phyloP scores from a whole-genome alignment of 2,329 filamentous ascomycete genomes.

The Fusarium sp. region DNA sequence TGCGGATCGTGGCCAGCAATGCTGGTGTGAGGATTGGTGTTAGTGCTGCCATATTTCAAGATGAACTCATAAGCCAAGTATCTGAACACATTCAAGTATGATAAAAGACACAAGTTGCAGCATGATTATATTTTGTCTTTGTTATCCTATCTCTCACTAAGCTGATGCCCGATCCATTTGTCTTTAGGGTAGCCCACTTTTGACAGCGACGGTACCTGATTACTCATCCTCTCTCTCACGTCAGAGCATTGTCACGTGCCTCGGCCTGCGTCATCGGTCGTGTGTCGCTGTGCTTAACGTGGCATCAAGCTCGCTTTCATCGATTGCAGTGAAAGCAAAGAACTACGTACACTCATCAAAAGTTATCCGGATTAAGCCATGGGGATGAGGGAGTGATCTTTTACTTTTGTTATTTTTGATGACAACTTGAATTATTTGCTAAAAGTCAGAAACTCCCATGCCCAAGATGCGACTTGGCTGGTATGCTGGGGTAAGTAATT shows the following conservation, averaged over 20 bases:
- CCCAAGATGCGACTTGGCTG: slow-evolving; percentile 68
- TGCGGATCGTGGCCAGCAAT: slow-evolving; percentile 37
- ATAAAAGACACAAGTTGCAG: not conserved
- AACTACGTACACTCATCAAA: slow-evolving; percentile 20
- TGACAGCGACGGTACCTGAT: not conserved
- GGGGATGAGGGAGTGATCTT: slow-evolving; percentile 41
- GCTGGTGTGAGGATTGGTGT: slow-evolving; percentile 41
- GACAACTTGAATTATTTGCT: slow-evolving; percentile 26
- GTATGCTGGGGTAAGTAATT: slow-evolving; percentile 68
- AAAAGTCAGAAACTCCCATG: slow-evolving; percentile 41
- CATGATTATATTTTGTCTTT: not conserved
- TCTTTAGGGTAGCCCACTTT: slow-evolving; percentile 37
- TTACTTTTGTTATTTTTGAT: slow-evolving; percentile 16
- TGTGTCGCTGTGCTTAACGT: slow-evolving; percentile 46
- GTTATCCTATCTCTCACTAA: slow-evolving; percentile 8
- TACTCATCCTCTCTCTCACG: not conserved
- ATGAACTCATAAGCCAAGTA: not conserved
- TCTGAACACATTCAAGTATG: not conserved
- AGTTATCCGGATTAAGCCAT: slow-evolving; percentile 34
- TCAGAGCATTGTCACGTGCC: slow-evolving; percentile 42
- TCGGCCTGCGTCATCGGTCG: slow-evolving; percentile 45
- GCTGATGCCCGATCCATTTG: not conserved
- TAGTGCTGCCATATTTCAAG: slow-evolving; percentile 18
- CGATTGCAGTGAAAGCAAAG: slow-evolving; percentile 17
- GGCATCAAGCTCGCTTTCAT: slow-evolving; percentile 43